phyloP scores from a whole-genome alignment of 164 flowering plant species.

The Nymphaea colorata region DNA sequence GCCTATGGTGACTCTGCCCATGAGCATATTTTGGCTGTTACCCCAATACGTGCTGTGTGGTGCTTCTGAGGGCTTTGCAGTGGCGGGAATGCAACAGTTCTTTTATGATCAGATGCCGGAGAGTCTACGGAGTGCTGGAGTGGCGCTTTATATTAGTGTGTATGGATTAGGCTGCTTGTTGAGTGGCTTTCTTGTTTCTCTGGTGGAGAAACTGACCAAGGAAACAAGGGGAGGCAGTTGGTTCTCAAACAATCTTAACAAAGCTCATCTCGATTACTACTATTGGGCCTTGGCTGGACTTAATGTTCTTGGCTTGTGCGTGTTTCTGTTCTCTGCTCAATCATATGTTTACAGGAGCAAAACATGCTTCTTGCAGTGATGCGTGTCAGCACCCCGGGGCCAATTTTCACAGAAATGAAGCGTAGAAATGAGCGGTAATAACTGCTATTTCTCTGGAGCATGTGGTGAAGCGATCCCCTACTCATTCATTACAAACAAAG shows the following conservation, averaged over 20 bases:
- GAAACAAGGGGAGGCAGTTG: constrained; percentile 3
- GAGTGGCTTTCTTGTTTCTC: constrained; percentile 11
- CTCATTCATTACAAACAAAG: too few species aligned
- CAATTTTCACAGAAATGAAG: too few species aligned
- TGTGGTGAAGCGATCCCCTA: too few species aligned
- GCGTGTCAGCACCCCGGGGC: too few species aligned
- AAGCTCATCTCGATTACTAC: constrained; percentile 8
- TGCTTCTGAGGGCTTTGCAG: constrained; percentile 12
- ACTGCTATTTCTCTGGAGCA: too few species aligned
- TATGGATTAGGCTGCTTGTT: constrained; percentile 15
- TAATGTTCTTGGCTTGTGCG: background rate
- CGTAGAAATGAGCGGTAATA: too few species aligned
- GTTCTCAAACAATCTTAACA: constrained; percentile 9
- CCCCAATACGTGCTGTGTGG: constrained; percentile 17
- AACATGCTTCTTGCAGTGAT: too few species aligned
- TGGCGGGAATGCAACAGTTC: constrained; percentile 15
- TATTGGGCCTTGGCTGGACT: constrained; percentile 13
- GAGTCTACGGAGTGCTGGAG: constrained; percentile 14
- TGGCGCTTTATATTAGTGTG: constrained; percentile 13
- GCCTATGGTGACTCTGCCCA: background rate
- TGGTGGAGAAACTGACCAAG: background rate
- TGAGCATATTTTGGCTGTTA: constrained; percentile 5
- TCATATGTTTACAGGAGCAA: background rate
- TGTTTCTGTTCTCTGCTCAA: background rate
- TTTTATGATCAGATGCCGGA: constrained; percentile 18